Evolutionary conservation across 441 rosid species (phyloP), one percentile per base, ranked within the genome.

Genomic region (Bocquillonia castaneifolia): DNA sequence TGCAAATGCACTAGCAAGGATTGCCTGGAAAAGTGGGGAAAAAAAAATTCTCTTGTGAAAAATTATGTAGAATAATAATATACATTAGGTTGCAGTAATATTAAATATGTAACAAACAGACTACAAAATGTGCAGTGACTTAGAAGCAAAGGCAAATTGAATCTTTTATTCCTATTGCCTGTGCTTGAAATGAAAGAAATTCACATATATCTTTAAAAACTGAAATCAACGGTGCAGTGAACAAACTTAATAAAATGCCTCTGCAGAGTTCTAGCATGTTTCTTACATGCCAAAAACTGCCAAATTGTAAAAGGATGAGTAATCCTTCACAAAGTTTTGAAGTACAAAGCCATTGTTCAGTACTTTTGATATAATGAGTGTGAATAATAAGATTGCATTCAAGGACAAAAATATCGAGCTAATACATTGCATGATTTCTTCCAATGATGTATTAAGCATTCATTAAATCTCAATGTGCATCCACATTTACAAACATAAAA

Each of bases 1-100:
- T 6, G 85, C 85, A 72, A 88, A 83, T 22, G 89, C 82, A 32
- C 81, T 75, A 28, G 93, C 88, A 44, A 86, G 82, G 59, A 82
- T 78, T 66, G 91, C 82, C 88, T 86, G 65, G 5, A 59, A 48
- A 51, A 3, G 26, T 37, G 10, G 44, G 64, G n/a, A 66, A 45
- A 13, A 14, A 6, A 18, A 40, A 34, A 29, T 17, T 15, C 18
- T 44, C 42, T 44, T 52, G 20, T 22, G 28, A 39, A 26, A 31
- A 26, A 6, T 13, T 5, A 18, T 34, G 39, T 10, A n/a, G 60
- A 69, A 69, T 29, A 3, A 25, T n/a, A 18, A 52, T 32, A 13
- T 10, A 54, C 6, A 23, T 52, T 1, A 23, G 18, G 61, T 17
- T 48, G 48, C 20, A 73, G 47, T 20, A 37, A 8, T 42, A 23